These are phyloP conservation scores for Phytophthora melonis DNA, from an alignment of 352 stramenopile species.

Conservation along the genomic window DNA sequence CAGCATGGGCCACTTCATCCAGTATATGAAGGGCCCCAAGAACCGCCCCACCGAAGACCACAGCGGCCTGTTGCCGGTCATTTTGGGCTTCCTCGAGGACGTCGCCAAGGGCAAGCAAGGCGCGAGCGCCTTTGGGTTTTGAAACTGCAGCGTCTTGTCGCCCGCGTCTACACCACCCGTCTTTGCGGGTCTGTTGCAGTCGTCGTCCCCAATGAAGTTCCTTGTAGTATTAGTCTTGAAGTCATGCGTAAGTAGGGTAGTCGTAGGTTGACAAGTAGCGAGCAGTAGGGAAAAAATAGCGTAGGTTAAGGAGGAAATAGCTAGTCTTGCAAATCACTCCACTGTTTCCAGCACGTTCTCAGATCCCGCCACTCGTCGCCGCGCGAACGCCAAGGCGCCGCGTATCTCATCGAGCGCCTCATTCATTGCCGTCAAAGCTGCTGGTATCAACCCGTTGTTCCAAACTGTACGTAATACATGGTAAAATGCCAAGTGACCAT, in stretches of 20 bases:
- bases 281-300: conserved; percentile 38
- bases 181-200: conserved; percentile 35
- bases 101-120: conserved; percentile 67
- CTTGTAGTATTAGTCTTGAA: conserved; percentile 39
- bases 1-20: conserved; percentile 87
- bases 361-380: conserved; percentile 17
- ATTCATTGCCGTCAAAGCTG: neutral
- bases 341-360: conserved; percentile 28
- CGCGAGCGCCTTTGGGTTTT: conserved; percentile 82
- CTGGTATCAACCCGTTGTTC: neutral
- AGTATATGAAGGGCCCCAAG: conserved; percentile 85
- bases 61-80: conserved; percentile 76
- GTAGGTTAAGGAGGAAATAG: conserved; percentile 23
- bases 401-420: neutral
- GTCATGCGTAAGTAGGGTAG: conserved; percentile 39
- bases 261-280: conserved; percentile 37
- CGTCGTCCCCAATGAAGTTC: conserved; percentile 29
- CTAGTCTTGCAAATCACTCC: conserved; percentile 21
- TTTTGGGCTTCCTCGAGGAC: conserved; percentile 80
- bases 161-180: conserved; percentile 28
- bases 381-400: neutral
- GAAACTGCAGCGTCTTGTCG: conserved; percentile 44
- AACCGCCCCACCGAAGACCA: conserved; percentile 83
- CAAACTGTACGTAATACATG: neutral
- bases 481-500: neutral